phyloP scores from a whole-genome alignment of 2,329 filamentous ascomycete species.

The Talaromyces islandicus region DNA sequence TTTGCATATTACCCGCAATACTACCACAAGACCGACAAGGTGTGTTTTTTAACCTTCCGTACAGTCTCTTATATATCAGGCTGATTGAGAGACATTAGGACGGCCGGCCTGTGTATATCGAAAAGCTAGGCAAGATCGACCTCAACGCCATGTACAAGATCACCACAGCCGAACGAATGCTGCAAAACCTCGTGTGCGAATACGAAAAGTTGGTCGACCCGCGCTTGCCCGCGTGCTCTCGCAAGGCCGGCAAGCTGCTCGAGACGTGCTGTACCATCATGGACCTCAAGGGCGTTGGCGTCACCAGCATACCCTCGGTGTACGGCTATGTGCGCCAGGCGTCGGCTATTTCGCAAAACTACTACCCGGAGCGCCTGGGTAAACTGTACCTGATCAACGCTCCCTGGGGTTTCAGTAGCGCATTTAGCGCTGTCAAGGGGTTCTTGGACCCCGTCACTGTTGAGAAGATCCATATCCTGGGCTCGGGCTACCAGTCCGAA shows the following conservation, averaged over 20 bases:
- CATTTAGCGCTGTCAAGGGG: conserved; percentile 81
- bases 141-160: conserved; percentile 86
- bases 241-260: conserved; percentile 80
- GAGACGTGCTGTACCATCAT: conserved; percentile 99
- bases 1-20: conserved; percentile 95
- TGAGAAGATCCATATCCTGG: conserved; percentile 89
- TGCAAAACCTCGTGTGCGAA: conserved; percentile 92
- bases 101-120: conserved; percentile 94
- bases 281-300: conserved; percentile 90
- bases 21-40: conserved; percentile 76
- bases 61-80: neutral
- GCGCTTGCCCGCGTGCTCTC: conserved; percentile 88
- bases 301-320: conserved; percentile 74
- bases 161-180: conserved; percentile 87
- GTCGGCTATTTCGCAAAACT: conserved; percentile 90
- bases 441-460: conserved; percentile 97
- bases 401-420: conserved; percentile 85
- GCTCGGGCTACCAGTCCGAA: conserved; percentile 73
- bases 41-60: conserved; percentile 20
- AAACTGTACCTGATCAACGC: conserved; percentile 98
- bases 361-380: conserved; percentile 95
- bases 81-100: conserved; percentile 53
- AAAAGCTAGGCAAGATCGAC: conserved; percentile 91
- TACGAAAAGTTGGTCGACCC: conserved; percentile 96
- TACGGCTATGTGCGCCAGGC: conserved; percentile 83